These are phyloP conservation scores for Gossypium trilobum DNA, from an alignment of 441 rosid species.

Conservation along the genomic window DNA sequence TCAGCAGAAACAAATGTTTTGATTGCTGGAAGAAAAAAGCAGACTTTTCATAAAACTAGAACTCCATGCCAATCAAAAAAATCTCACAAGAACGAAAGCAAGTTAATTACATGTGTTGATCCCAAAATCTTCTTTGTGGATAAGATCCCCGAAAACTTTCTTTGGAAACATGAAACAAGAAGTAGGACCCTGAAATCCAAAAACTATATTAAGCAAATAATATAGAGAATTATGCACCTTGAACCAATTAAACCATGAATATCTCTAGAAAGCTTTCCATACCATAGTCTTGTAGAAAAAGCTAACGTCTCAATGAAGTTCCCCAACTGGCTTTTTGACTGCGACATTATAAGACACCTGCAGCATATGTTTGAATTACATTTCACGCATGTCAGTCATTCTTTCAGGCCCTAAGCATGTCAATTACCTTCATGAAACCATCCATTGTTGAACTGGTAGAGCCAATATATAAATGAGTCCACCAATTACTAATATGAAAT, in stretches of 20 bases:
- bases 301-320: constrained; percentile 56
- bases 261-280: constrained; percentile 13
- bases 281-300: constrained; percentile 82
- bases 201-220: constrained; percentile 18
- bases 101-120: constrained; percentile 52
- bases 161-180: constrained; percentile 52
- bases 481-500: neutral
- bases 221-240: constrained; percentile 2
- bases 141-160: constrained; percentile 48
- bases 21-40: constrained; percentile 9
- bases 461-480: neutral
- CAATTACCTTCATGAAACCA: neutral
- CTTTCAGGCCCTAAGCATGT: constrained; percentile 8
- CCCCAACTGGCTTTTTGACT: constrained; percentile 42
- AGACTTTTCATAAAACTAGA: constrained; percentile 16
- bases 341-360: constrained; percentile 53
- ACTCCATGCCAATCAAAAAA: neutral
- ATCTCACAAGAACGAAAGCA: constrained; percentile 12
- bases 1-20: constrained; percentile 24
- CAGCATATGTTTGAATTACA: constrained; percentile 24
- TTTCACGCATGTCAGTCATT: constrained; percentile 9
- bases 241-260: constrained; percentile 6
- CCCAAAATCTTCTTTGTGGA: constrained; percentile 57
- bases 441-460: neutral
- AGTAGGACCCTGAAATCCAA: constrained; percentile 64